Percentiles rank a stretch among this genome's conserved stretches.
Evolutionary conservation across 108 stramenopile genomes (phyloP).

Genomic region (Nitzschia putrida): DNA sequence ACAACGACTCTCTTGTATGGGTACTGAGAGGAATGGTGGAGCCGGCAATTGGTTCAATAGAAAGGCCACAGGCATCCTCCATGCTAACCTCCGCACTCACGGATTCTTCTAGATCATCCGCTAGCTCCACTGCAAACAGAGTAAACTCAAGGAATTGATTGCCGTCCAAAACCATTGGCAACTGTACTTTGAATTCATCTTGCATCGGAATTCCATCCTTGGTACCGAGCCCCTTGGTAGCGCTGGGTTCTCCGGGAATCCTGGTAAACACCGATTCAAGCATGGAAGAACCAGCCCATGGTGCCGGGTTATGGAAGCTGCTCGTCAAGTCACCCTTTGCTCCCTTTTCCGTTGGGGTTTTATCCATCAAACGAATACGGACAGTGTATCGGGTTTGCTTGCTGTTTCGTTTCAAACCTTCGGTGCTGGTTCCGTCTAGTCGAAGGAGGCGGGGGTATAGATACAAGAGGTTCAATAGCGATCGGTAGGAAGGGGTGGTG

Average conservation of each 20-base stretch:
- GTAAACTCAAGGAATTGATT: slow-evolving; percentile 68
- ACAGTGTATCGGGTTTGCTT: slow-evolving; percentile 43
- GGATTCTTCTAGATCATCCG: slow-evolving; percentile 24
- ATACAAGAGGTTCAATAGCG: slow-evolving; percentile 71
- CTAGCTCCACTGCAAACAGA: slow-evolving; percentile 52
- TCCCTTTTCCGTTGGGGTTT: slow-evolving; percentile 2
- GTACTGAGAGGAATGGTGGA: slow-evolving; percentile 72
- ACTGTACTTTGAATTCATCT: slow-evolving; percentile 82
- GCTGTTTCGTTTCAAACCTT: background rate
- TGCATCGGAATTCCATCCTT: slow-evolving; percentile 49
- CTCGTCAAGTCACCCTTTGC: slow-evolving; percentile 35
- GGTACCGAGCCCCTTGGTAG: slow-evolving; percentile 6
- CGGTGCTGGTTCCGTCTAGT: slow-evolving; percentile 15
- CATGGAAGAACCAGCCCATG: slow-evolving; percentile 65
- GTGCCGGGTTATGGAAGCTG: slow-evolving; percentile 71
- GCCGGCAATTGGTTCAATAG: slow-evolving; percentile 42
- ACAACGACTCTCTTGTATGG: slow-evolving; percentile 52
- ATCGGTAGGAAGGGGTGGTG: slow-evolving; percentile 41
- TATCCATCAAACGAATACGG: slow-evolving; percentile 56
- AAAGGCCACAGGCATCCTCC: slow-evolving; percentile 24
- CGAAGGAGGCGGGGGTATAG: slow-evolving; percentile 67
- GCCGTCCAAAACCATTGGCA: slow-evolving; percentile 78
- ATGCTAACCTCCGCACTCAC: slow-evolving; percentile 5
- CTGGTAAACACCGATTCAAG: slow-evolving; percentile 61
- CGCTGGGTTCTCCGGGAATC: slow-evolving; percentile 27